Evolutionary conservation across 768 basidiomycete genomes (phyloP), one percentile per base, ranked within the genome.

Genomic region (Psilocybe cubensis): DNA sequence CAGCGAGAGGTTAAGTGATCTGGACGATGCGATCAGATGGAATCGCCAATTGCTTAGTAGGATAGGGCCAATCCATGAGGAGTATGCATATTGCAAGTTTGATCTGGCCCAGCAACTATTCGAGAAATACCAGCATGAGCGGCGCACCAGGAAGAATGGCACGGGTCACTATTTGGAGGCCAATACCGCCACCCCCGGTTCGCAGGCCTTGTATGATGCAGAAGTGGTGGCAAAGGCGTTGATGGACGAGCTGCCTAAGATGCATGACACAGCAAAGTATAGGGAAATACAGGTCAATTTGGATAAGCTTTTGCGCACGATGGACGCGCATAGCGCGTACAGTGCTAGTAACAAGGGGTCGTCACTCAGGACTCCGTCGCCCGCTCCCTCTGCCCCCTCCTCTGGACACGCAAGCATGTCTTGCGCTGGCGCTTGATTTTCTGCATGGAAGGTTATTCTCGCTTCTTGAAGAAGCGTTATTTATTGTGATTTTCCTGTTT

Each of bases 81-180:
- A 57, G 14, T 46, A 17, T 2, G 41, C n/a, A 2, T 21, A 23
- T 10, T 57, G 52, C 25, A 33, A 44, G 23, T 57, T 43, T 17
- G 56, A 61, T 25, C 56, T 61, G 3, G 55, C 56, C 1, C 45
- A 41, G 3, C 46, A 48, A 21, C 56, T 52, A 5, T 49, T 45
- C 23, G 6, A 9, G 8, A 46, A 23, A 28, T 53, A 58, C 18
- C 5, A 57, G 8, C 14, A 12, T 12, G 20, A 24, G 4, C 43
- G 18, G n/a, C n/a, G n/a, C n/a, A n/a, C n/a, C n/a, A n/a, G n/a
- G n/a, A n/a, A n/a, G n/a, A n/a, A n/a, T n/a, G n/a, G n/a, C n/a
- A n/a, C n/a, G n/a, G n/a, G 23, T 12, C 35, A 10, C n/a, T 8
- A 8, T 23, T 17, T 25, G 24, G 5, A 29, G 25, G 28, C 1